These are phyloP conservation scores for Peronospora belbahrii DNA, from an alignment of 352 stramenopile species.

Conservation along the genomic window DNA sequence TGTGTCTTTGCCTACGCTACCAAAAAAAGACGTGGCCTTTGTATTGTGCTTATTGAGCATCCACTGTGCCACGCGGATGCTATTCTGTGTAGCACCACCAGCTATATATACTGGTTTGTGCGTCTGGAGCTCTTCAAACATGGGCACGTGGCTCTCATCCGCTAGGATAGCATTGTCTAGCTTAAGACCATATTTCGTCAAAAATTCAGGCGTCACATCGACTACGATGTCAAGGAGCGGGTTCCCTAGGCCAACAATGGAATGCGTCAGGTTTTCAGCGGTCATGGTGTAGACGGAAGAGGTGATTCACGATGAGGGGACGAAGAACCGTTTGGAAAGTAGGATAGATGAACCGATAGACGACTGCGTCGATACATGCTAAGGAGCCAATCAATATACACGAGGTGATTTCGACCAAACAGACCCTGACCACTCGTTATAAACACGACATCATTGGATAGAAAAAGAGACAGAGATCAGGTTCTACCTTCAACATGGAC, in stretches of 20 bases:
- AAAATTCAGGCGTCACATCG: conserved; percentile 89
- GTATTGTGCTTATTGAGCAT: conserved; percentile 90
- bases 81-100: conserved; percentile 97
- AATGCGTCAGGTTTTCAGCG: conserved; percentile 44
- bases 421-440: conserved; percentile 8
- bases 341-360: conserved; percentile 4
- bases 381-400: conserved; percentile 6
- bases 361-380: background rate
- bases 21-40: conserved; percentile 91
- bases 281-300: conserved; percentile 20
- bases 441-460: conserved; percentile 2
- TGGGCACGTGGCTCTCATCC: conserved; percentile 95
- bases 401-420: conserved; percentile 4
- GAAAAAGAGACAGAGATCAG: no score
- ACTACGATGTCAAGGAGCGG: conserved; percentile 97
- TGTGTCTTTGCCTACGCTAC: conserved; percentile 93
- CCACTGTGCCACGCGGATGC: conserved; percentile 99
- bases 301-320: no score
- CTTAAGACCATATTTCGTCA: conserved; percentile 96
- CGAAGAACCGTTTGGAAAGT: no score
- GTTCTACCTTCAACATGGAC: conserved; percentile 8
- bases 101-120: conserved; percentile 95
- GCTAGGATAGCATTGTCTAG: conserved; percentile 95
- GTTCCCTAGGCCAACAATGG: conserved; percentile 96
- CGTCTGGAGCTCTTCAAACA: conserved; percentile 93